phyloP scores from a whole-genome alignment of 2,329 filamentous ascomycete genomes.

The Colletotrichum sp. region DNA sequence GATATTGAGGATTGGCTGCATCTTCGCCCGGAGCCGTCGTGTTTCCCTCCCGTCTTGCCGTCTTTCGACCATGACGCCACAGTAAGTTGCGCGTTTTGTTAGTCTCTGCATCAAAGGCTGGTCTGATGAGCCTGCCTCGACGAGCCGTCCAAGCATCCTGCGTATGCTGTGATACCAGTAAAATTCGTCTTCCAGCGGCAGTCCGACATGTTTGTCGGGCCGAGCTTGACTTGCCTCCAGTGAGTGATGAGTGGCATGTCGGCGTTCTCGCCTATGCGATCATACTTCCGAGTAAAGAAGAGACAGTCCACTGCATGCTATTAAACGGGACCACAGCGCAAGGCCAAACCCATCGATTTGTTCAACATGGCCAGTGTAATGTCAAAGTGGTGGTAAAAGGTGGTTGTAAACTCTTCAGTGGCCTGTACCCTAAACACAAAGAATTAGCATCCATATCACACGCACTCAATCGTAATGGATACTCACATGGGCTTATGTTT shows the following conservation, averaged over 20 bases:
- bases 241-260: background rate
- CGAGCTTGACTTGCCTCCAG: background rate
- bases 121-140: background rate
- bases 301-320: background rate
- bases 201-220: background rate
- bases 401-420: conserved; percentile 23
- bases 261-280: background rate
- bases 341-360: conserved; percentile 71
- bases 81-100: background rate
- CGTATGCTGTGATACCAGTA: background rate
- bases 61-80: background rate
- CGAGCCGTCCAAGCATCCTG: background rate
- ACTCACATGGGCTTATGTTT: conserved; percentile 24
- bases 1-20: background rate
- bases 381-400: conserved; percentile 66
- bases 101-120: background rate
- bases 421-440: background rate
- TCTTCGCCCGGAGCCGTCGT: background rate
- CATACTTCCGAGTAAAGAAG: background rate
- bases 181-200: background rate
- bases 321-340: conserved; percentile 45
- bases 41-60: background rate
- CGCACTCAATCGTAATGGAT: background rate
- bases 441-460: background rate
- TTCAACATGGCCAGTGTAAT: conserved; percentile 77